Evolutionary conservation across 1,139 yeast species (phyloP).

Genomic region (Debaryomyces coudertii): DNA sequence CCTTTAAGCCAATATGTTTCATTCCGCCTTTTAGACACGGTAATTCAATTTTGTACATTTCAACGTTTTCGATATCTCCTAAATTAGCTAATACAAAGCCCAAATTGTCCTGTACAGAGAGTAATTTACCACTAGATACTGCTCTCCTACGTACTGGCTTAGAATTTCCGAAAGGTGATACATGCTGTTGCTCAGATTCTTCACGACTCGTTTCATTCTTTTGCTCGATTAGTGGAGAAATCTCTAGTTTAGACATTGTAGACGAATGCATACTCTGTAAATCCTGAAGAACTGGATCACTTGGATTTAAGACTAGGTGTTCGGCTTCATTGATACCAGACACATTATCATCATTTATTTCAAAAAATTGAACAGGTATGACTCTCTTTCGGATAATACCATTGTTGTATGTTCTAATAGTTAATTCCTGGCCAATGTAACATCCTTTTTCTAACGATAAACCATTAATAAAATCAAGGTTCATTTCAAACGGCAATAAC

Average conservation of each 20-base stretch:
- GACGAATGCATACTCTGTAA: conserved; percentile 22
- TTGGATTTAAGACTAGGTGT: conserved; percentile 17
- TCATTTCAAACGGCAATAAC: conserved; percentile 80
- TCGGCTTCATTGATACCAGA: conserved; percentile 18
- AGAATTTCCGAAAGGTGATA: conserved; percentile 39
- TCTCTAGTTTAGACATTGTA: conserved; percentile 27
- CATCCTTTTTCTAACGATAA: conserved; percentile 91
- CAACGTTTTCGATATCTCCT: conserved; percentile 39
- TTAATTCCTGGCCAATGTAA: conserved; percentile 93
- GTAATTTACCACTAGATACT: conserved; percentile 59
- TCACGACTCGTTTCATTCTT: conserved; percentile 11
- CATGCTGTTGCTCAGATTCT: conserved; percentile 17
- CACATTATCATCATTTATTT: conserved; percentile 22
- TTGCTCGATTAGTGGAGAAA: conserved; percentile 23
- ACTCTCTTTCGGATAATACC: conserved; percentile 83
- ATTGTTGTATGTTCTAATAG: conserved; percentile 82
- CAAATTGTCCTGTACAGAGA: conserved; percentile 57
- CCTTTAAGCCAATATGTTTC: conserved; percentile 46
- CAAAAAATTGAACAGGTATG: conserved; percentile 66
- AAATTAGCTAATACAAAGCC: conserved; percentile 68
- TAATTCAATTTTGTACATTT: conserved; percentile 33
- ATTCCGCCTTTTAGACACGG: conserved; percentile 27
- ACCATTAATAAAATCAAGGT: conserved; percentile 81
- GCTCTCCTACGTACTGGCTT: conserved; percentile 37
- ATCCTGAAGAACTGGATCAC: conserved; percentile 23